Base-by-base conservation (phyloP, 1,139 yeast species). In the Candida labiduridarum region DNA sequence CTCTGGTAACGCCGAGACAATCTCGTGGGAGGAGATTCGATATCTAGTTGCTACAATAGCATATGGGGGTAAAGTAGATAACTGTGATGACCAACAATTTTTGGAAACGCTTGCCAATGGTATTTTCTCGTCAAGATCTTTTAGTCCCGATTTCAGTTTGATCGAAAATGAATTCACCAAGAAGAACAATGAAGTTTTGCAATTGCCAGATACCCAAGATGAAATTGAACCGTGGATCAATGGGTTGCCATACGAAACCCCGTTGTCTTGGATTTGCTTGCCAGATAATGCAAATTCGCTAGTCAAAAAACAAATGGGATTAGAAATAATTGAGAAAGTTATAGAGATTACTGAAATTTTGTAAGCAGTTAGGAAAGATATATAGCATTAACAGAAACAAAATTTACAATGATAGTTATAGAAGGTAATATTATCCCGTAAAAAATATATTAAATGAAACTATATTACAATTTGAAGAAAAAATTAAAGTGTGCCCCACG, bases 21-120 rank as follows among this genome's bases (percentile, higher is more conserved):
- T 51, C 19, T 48, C 52, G 68, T 88, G 91, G 89, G 65, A 69
- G 2, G 77, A 79, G 19, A 62, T 89, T 4, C 65, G 68, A 6
- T 72, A 71, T 46, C 64, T 85, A 49, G 61, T 89, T 18, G 80
- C 83, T 2, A 74, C 74, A 2, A 75, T 87, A 11, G 74, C 83
- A 1, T 89, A 89, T 60, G 96, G 96, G 12, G 95, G 95, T 19
- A 87, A 87, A 64, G 70, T 88, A 41, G 85, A 83, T 52, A 63
- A 69, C 43, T 56, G 48, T 0, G 59, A 64, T 0, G 96, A 89
- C 64, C 56, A 59, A 36, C 41, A 50, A 4, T 74, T 67, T 52
- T 58, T 76, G 34, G 52, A 48, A 15, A 48, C 52, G 0, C 59
- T 74, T 15, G 65, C 75, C 3, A 47, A 53, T 1, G 45, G 55